phyloP scores from a whole-genome alignment of 306 rosid species.

The Begonia peltatifolia region DNA sequence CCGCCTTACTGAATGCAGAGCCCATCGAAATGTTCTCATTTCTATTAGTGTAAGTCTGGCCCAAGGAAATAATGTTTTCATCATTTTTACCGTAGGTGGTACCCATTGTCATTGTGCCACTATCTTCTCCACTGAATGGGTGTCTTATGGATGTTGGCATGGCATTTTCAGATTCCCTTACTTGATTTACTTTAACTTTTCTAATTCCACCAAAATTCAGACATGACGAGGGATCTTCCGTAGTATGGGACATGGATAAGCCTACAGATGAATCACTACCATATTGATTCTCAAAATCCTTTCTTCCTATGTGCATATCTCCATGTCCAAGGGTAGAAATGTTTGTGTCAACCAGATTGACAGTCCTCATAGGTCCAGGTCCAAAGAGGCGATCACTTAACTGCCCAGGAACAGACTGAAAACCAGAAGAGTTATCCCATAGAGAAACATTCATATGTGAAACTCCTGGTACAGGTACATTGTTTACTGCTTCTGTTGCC shows the following conservation, averaged over 20 bases:
- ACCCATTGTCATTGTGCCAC: slow-evolving; percentile 12
- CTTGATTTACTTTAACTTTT: slow-evolving; percentile 57
- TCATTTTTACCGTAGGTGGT: slow-evolving; percentile 16
- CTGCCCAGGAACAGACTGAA: slow-evolving; percentile 41
- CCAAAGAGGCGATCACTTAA: slow-evolving; percentile 33
- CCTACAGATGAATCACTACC: slow-evolving; percentile 34
- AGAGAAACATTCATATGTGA: slow-evolving; percentile 27
- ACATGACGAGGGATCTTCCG: slow-evolving; percentile 36
- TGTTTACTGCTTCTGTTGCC: slow-evolving; percentile 36
- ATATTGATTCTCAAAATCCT: slow-evolving; percentile 30
- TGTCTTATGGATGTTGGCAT: slow-evolving; percentile 22
- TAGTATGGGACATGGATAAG: slow-evolving; percentile 37
- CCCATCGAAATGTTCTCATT: slow-evolving; percentile 23
- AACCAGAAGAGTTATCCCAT: slow-evolving; percentile 45
- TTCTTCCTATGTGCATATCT: slow-evolving; percentile 29
- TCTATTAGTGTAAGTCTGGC: slow-evolving; percentile 32
- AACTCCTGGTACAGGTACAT: slow-evolving; percentile 31
- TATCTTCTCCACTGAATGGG: slow-evolving; percentile 27
- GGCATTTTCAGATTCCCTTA: slow-evolving; percentile 52
- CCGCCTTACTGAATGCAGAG: slow-evolving; percentile 27
- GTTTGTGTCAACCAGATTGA: slow-evolving; percentile 30
- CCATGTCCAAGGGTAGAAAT: slow-evolving; percentile 16
- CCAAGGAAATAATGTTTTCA: slow-evolving; percentile 23
- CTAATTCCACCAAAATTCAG: slow-evolving; percentile 44
- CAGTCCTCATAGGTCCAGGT: slow-evolving; percentile 19